Percentiles rank a stretch among this genome's conserved stretches.
These are phyloP conservation scores for Eutrema salsugineum DNA, from an alignment of 441 rosid genomes.

Conservation along the genomic window DNA sequence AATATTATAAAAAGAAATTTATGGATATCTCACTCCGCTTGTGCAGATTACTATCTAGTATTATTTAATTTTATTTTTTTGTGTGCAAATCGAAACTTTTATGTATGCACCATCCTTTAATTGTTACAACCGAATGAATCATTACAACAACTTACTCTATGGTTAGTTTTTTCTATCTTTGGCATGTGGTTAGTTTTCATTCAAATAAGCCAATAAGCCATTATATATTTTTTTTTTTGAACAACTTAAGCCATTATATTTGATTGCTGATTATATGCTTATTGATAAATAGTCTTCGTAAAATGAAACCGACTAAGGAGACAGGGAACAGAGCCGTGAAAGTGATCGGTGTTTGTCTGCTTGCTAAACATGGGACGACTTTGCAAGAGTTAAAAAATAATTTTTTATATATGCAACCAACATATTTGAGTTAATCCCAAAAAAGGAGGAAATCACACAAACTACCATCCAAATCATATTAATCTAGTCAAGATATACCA, in stretches of 20 bases:
- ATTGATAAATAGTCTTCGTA: neutral
- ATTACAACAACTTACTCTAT: too few species aligned
- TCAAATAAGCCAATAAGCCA: too few species aligned
- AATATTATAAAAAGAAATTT: too few species aligned
- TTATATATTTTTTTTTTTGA: too few species aligned
- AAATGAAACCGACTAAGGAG: slow-evolving; percentile 9
- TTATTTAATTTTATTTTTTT: too few species aligned
- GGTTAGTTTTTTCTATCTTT: neutral
- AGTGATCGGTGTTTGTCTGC: slow-evolving; percentile 6
- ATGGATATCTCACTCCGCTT: too few species aligned
- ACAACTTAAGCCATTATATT: neutral
- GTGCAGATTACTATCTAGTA: too few species aligned
- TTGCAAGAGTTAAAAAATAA: neutral
- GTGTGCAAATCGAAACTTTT: too few species aligned
- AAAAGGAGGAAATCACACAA: neutral
- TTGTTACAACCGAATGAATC: too few species aligned
- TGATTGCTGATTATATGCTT: neutral
- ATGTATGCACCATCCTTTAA: too few species aligned
- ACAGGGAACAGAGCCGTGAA: neutral
- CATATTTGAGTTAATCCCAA: neutral
- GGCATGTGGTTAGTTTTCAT: neutral
- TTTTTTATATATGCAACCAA: neutral
- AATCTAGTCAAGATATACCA: neutral
- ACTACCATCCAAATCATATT: slow-evolving; percentile 1
- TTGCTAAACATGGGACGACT: slow-evolving; percentile 13